These are phyloP conservation scores for Eucalyptus erythrocorys DNA, from an alignment of 345 rosid genomes.

Conservation along the genomic window DNA sequence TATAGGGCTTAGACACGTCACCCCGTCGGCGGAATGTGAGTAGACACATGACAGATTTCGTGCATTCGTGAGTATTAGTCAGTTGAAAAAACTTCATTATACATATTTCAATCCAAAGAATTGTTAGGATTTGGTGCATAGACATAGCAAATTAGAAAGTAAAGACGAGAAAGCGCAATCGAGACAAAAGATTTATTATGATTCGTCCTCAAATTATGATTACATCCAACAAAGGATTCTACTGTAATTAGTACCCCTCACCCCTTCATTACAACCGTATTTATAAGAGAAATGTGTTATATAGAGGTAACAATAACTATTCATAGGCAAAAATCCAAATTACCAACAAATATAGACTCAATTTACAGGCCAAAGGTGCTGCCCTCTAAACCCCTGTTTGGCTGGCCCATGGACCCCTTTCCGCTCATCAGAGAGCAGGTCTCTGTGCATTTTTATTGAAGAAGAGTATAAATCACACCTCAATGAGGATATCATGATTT, in stretches of 20 bases:
- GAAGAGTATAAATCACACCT: rapidly evolving
- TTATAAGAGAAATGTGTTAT: neutral
- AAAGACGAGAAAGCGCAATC: rapidly evolving
- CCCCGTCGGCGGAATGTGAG: neutral
- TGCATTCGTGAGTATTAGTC: neutral
- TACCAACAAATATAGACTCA: neutral
- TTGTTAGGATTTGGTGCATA: neutral
- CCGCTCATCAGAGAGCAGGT: rapidly evolving
- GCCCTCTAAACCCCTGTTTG: neutral
- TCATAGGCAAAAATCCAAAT: neutral
- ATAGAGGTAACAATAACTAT: no score
- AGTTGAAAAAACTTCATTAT: neutral
- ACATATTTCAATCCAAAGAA: neutral
- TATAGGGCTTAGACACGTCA: neutral
- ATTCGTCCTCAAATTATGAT: neutral
- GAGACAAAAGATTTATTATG: neutral
- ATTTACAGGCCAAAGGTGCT: rapidly evolving
- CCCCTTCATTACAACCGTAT: neutral
- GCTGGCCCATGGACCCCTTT: neutral
- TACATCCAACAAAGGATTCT: no score
- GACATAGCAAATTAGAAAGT: neutral
- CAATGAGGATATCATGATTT: rapidly evolving
- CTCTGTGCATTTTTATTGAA: rapidly evolving
- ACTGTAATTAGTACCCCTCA: neutral
- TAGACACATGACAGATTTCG: neutral